Base-by-base conservation (phyloP, 2,329 filamentous ascomycete species). In the Beauveria pseudobassiana region DNA sequence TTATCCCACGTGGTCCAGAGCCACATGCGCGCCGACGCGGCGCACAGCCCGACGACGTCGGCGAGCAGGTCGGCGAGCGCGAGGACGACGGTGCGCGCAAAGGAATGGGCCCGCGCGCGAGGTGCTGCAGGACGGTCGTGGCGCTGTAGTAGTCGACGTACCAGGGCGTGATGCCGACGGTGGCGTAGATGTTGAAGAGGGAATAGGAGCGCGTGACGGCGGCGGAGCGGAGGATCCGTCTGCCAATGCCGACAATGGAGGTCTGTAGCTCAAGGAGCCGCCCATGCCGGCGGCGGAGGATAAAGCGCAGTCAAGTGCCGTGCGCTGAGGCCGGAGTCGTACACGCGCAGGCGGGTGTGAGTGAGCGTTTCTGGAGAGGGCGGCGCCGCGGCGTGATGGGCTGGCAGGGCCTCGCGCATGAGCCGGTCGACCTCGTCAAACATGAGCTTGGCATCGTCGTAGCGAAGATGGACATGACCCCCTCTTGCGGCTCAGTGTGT, bases 371-470 rank as follows among this genome's bases (percentile, higher is more conserved):
- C 56, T 3, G 30, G 9, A 7, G 57, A 9, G 14, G 20, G 12
- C 9, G 56, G 22, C 14, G 43, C 9, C 5, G 42, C 42, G 45
- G 30, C 12, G 43, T 34, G 30, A 34, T 34, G n/a, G 7, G 30
- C 14, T 24, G 51, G 9, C 3, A 26, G 20, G 8, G 50, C 42
- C 9, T 16, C 12, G 10, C 14, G 40, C 6, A 67, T 53, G 53
- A 72, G 69, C 3, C 65, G 53, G 7, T 66, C 59, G 3, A 68
- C 55, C 48, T 74, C 71, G 12, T 70, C 68, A 16, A 70, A 69
- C 20, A 71, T 69, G 3, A 43, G 48, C 8, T 58, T 65, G 4
- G 67, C 64, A 0, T 65, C 67, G 18, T 58, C 61, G 57, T 66
- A 69, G 2, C 73, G 67, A 14, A 71, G 45, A 8, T 66, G 58